Percentiles rank a stretch among this genome's conserved stretches.
phyloP scores from a whole-genome alignment of 139 green algal species.

The Trebouxia sp. region DNA sequence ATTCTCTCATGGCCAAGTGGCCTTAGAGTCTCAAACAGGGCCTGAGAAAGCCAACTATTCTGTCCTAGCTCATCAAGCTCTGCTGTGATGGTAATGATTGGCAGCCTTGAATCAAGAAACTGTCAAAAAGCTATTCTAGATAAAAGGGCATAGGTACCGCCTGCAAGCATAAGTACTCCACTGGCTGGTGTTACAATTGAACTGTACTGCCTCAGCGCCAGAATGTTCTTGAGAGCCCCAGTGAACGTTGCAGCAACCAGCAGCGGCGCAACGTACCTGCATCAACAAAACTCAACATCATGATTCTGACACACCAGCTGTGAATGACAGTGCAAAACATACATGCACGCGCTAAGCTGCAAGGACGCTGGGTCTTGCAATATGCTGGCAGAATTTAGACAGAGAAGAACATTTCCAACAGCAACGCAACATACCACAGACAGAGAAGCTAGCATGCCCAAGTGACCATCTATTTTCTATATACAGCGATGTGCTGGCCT shows the following conservation, averaged over 20 bases:
- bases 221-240: constrained; percentile 71
- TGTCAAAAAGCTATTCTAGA: constrained; percentile 49
- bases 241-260: constrained; percentile 87
- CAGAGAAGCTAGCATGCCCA: too few relatives aligned
- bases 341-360: not conserved
- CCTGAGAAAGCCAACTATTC: not conserved
- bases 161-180: constrained; percentile 80
- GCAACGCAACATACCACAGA: too few relatives aligned
- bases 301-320: too few relatives aligned
- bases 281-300: too few relatives aligned
- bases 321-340: not conserved
- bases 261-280: constrained; percentile 88
- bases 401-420: too few relatives aligned
- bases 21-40: not conserved
- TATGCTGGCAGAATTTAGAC: too few relatives aligned
- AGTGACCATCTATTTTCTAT: too few relatives aligned
- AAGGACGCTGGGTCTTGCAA: too few relatives aligned
- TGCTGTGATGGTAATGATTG: too few relatives aligned
- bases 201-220: constrained; percentile 77
- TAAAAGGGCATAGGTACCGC: constrained; percentile 86
- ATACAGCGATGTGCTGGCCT: too few relatives aligned
- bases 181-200: constrained; percentile 88
- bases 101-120: not conserved
- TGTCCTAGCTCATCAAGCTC: not conserved
- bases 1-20: not conserved